Percentiles rank a stretch among this genome's conserved stretches.
phyloP scores from a whole-genome alignment of 805 yeast genomes.

The Monosporozyma siamensis region DNA sequence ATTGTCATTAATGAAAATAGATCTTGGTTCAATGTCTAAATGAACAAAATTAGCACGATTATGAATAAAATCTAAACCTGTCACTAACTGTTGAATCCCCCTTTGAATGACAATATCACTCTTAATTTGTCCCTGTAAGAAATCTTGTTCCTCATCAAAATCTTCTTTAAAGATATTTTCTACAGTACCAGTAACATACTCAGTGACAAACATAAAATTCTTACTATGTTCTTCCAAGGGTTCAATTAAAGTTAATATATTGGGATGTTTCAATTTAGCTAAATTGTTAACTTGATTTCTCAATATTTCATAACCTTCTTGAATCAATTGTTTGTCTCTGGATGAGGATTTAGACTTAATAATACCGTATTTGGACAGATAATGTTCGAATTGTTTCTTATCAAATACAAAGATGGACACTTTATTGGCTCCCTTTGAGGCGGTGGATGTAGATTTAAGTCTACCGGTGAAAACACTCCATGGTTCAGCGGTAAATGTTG shows the following conservation, averaged over 20 bases:
- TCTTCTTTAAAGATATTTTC: constrained; percentile 33
- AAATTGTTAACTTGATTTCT: constrained; percentile 60
- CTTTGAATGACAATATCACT: constrained; percentile 71
- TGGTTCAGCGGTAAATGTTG: constrained; percentile 65
- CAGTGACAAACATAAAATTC: constrained; percentile 76
- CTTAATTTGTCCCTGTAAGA: constrained; percentile 36
- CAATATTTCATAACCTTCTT: constrained; percentile 60
- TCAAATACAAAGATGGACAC: constrained; percentile 85
- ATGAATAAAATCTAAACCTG: constrained; percentile 78
- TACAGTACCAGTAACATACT: constrained; percentile 55
- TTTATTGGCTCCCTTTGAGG: constrained; percentile 20
- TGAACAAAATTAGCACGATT: constrained; percentile 66
- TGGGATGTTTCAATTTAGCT: constrained; percentile 83
- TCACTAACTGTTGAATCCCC: constrained; percentile 70
- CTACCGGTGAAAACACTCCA: constrained; percentile 87
- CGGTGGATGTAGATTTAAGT: constrained; percentile 45
- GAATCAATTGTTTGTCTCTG: constrained; percentile 36
- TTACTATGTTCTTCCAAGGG: constrained; percentile 81
- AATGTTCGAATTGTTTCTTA: constrained; percentile 60
- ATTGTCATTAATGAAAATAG: constrained; percentile 66
- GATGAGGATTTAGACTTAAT: constrained; percentile 34
- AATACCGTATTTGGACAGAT: constrained; percentile 42
- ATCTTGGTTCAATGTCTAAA: constrained; percentile 65
- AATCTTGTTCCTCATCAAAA: constrained; percentile 22
- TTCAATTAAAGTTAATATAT: constrained; percentile 72